Percentiles rank a stretch among this genome's conserved stretches.
Evolutionary conservation across 2,329 filamentous ascomycete species (phyloP).

Genomic region (Aspergillus awamori): DNA sequence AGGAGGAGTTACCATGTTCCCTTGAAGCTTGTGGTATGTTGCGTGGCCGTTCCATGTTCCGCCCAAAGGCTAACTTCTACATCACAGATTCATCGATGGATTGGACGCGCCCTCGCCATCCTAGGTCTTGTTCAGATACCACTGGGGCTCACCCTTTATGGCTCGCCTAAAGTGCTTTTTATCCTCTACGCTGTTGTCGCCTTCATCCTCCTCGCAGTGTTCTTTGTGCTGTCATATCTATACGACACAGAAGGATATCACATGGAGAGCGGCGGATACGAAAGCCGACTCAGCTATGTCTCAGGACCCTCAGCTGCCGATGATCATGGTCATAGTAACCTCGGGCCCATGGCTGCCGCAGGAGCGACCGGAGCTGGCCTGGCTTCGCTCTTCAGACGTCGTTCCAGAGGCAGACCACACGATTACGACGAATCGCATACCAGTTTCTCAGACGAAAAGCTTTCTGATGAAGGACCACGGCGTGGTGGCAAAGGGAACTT

Average conservation of each 20-base stretch:
- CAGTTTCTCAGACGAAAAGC: constrained; percentile 69
- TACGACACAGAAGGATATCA: constrained; percentile 55
- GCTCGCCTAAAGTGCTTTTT: constrained; percentile 82
- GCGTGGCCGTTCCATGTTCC: background rate
- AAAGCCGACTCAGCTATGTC: constrained; percentile 61
- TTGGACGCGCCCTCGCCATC: constrained; percentile 75
- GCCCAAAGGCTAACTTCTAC: constrained; percentile 30
- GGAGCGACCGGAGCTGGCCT: constrained; percentile 62
- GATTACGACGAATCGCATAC: constrained; percentile 52
- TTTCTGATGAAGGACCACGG: constrained; percentile 54
- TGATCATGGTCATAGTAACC: constrained; percentile 46
- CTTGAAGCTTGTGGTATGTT: constrained; percentile 59
- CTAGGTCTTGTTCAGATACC: constrained; percentile 86
- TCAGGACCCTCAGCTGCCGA: constrained; percentile 53
- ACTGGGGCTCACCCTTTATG: constrained; percentile 86
- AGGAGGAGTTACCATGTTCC: constrained; percentile 59
- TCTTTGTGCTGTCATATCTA: constrained; percentile 78
- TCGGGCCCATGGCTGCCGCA: constrained; percentile 56
- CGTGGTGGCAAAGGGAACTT: constrained; percentile 63
- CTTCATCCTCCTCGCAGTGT: constrained; percentile 69
- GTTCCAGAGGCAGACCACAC: constrained; percentile 48
- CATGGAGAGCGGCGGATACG: constrained; percentile 55
- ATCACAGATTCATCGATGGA: constrained; percentile 82
- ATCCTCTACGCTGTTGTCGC: constrained; percentile 83
- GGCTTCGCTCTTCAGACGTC: constrained; percentile 52